Conservation (phyloP, 1,284 basidiomycete genomes). For the Wallemia ichthyophaga region DNA sequence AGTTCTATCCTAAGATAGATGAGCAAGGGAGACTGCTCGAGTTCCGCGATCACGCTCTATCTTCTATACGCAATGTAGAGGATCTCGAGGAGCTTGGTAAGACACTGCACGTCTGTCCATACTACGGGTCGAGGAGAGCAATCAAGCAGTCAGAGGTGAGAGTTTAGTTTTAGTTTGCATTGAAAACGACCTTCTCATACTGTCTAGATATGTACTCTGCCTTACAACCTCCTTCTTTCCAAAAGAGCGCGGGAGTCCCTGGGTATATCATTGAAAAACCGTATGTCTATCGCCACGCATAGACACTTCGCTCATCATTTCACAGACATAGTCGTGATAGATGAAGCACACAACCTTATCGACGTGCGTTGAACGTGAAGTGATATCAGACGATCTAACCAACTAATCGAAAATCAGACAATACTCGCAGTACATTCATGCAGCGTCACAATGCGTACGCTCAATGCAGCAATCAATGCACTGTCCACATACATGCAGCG, state of each 20-base stretch:
- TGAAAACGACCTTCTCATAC: too few species aligned
- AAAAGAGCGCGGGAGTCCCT: slow-evolving; percentile 57
- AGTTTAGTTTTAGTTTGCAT: too few species aligned
- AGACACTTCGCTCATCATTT: neutral
- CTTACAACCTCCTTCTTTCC: slow-evolving; percentile 75
- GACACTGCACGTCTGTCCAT: slow-evolving; percentile 46
- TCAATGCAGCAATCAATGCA: slow-evolving; percentile 39
- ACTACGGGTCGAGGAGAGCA: slow-evolving; percentile 64
- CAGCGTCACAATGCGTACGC: slow-evolving; percentile 27
- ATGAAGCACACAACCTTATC: slow-evolving; percentile 57
- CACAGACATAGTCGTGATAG: slow-evolving; percentile 47
- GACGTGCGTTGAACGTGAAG: neutral
- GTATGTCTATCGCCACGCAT: neutral
- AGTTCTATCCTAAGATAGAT: slow-evolving; percentile 38
- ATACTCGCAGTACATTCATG: slow-evolving; percentile 58
- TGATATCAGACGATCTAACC: too few species aligned
- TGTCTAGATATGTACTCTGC: slow-evolving; percentile 71
- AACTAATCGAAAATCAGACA: slow-evolving; percentile 57
- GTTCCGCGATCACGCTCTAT: slow-evolving; percentile 61
- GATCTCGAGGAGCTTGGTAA: slow-evolving; percentile 50
- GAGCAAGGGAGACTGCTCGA: slow-evolving; percentile 48
- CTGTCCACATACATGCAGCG: slow-evolving; percentile 45
- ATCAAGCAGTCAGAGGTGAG: slow-evolving; percentile 65
- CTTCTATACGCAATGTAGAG: slow-evolving; percentile 72
- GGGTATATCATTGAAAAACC: slow-evolving; percentile 47